A percentile compares a stretch with the other conserved stretches of the same genome.
phyloP scores from a whole-genome alignment of 208 protist genomes.

The Angomonas ambiguus region DNA sequence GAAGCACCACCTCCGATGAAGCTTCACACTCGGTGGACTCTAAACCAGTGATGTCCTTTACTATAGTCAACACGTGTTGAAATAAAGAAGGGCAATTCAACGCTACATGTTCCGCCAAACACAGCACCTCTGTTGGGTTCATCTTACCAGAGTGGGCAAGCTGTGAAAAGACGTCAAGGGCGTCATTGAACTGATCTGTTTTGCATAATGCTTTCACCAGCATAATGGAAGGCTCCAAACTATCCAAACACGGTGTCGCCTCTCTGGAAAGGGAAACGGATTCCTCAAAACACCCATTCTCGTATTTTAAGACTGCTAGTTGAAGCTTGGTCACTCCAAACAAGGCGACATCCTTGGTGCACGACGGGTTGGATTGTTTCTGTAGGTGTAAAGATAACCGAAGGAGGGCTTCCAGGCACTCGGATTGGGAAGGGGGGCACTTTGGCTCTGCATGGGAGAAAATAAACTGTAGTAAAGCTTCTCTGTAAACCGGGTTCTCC shows the following conservation, averaged over 20 bases:
- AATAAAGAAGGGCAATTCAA: no score
- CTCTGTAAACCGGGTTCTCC: slow-evolving; percentile 21
- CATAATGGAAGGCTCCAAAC: background rate
- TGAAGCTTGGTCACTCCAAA: background rate
- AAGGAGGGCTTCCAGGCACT: background rate
- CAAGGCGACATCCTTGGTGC: background rate
- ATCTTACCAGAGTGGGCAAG: background rate
- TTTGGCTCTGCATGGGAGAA: slow-evolving; percentile 25
- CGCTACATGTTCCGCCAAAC: no score
- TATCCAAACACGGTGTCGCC: background rate
- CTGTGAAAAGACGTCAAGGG: background rate
- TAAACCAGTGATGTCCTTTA: no score
- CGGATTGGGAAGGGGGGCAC: background rate
- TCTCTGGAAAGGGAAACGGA: background rate
- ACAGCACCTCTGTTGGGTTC: no score
- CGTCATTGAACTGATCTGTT: background rate
- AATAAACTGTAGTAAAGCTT: slow-evolving; percentile 60
- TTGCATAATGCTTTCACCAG: background rate
- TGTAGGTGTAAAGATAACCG: background rate
- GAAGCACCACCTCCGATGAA: background rate
- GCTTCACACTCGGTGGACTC: no score
- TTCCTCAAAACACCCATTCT: background rate
- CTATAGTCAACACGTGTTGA: no score
- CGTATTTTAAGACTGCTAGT: background rate
- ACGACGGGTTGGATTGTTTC: background rate